Conservation (phyloP, 116 monocot species). For the Cymodocea nodosa region DNA sequence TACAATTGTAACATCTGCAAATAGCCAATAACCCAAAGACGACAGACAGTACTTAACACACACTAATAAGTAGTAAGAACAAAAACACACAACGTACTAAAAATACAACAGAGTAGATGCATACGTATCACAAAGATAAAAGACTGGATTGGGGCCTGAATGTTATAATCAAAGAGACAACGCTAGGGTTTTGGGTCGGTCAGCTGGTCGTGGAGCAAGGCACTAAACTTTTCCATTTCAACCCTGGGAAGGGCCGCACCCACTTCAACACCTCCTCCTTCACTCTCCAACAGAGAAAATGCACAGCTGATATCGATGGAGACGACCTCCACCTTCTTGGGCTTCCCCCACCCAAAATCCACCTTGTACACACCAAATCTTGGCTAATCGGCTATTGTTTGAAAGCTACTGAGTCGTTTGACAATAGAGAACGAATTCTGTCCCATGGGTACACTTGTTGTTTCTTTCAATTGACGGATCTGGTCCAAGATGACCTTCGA, state of each 20-base stretch:
- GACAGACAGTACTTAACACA: too few species aligned
- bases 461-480: neutral
- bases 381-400: constrained; percentile 19
- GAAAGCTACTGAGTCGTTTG: neutral
- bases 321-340: constrained; percentile 22
- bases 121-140: too few species aligned
- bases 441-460: neutral
- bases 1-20: too few species aligned
- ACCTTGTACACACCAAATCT: constrained; percentile 21
- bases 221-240: constrained; percentile 13
- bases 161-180: too few species aligned
- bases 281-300: constrained; percentile 17
- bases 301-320: constrained; percentile 14
- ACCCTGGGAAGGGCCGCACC: constrained; percentile 9
- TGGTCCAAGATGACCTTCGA: constrained; percentile 11
- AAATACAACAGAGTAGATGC: too few species aligned
- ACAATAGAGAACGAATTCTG: neutral
- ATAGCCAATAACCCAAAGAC: too few species aligned
- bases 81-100: too few species aligned
- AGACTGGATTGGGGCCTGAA: too few species aligned
- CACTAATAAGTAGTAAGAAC: too few species aligned
- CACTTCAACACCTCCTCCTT: constrained; percentile 26
- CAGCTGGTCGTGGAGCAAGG: too few species aligned
- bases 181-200: too few species aligned
- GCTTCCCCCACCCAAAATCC: constrained; percentile 49